These are phyloP conservation scores for Neurospora tetraspora DNA, from an alignment of 495 filamentous ascomycete species.

Conservation along the genomic window DNA sequence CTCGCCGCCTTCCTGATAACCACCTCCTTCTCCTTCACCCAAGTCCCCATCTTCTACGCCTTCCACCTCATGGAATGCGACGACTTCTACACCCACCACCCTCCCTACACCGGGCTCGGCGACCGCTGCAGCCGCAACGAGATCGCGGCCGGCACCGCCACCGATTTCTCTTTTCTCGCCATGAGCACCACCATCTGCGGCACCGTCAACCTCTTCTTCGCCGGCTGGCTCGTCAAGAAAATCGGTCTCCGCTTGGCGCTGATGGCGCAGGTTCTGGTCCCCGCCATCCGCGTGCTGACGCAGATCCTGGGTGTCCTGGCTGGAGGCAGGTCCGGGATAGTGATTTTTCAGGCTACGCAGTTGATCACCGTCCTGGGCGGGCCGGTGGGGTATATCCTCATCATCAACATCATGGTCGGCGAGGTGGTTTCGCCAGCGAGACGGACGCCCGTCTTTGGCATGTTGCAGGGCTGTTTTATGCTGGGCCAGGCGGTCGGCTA, in stretches of 20 bases:
- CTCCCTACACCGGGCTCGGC: conserved; percentile 17
- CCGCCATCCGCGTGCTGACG: conserved; percentile 41
- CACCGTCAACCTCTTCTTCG: conserved; percentile 46
- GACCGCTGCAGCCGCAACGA: conserved; percentile 37
- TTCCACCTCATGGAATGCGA: conserved; percentile 51
- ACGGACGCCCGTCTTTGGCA: conserved; percentile 43
- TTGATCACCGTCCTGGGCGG: conserved; percentile 47
- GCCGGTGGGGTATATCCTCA: conserved; percentile 45
- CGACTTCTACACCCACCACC: conserved; percentile 39
- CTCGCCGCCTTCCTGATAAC: conserved; percentile 45
- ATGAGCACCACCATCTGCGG: conserved; percentile 41
- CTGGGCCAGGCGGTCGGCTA: conserved; percentile 45
- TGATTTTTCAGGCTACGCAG: conserved; percentile 46
- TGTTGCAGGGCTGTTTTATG: conserved; percentile 45
- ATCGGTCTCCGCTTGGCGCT: conserved; percentile 43
- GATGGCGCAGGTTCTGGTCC: conserved; percentile 39
- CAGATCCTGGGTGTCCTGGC: conserved; percentile 45
- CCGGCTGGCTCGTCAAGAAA: conserved; percentile 46
- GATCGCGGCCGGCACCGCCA: conserved; percentile 47
- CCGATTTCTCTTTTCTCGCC: conserved; percentile 40
- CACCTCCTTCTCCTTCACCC: conserved; percentile 47
- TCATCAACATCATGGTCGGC: conserved; percentile 43
- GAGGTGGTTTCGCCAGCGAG: conserved; percentile 39
- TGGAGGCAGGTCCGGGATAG: conserved; percentile 40
- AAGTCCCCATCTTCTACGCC: conserved; percentile 49